A percentile compares a stretch with the other conserved stretches of the same genome.
Evolutionary conservation across 768 basidiomycete genomes (phyloP).

Genomic region (Dioszegia crocea): DNA sequence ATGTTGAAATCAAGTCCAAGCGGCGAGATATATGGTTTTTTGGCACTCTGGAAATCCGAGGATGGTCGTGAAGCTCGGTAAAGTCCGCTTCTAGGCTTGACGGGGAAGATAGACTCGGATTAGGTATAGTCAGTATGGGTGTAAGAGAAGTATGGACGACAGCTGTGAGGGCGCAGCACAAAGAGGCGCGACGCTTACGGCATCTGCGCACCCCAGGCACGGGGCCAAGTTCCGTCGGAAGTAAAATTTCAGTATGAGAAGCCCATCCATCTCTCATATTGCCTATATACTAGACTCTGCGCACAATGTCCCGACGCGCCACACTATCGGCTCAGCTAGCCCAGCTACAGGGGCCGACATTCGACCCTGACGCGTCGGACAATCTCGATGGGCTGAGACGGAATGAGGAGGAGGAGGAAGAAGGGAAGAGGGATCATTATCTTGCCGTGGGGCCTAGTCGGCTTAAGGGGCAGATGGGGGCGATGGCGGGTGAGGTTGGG

Average conservation of each 20-base stretch:
- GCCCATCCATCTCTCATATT: not conserved
- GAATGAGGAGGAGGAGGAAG: constrained; percentile 21
- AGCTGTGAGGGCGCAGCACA: too few species aligned
- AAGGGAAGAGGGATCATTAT: constrained; percentile 66
- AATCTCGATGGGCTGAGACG: constrained; percentile 53
- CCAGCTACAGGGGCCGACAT: constrained; percentile 63
- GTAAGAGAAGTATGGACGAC: too few species aligned
- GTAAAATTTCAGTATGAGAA: not conserved
- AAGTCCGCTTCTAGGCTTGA: too few species aligned
- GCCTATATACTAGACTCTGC: not conserved
- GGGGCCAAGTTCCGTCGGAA: not conserved
- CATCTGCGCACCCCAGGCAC: too few species aligned
- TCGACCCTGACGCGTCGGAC: constrained; percentile 65
- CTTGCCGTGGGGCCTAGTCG: constrained; percentile 77
- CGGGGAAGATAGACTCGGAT: too few species aligned
- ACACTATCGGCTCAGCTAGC: constrained; percentile 67
- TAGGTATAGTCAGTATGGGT: too few species aligned
- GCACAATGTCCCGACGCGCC: constrained; percentile 31
- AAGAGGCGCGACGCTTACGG: too few species aligned
- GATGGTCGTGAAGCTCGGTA: too few species aligned
- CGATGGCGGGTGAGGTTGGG: constrained; percentile 52
- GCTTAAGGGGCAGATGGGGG: constrained; percentile 62
- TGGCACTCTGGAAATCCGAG: too few species aligned
- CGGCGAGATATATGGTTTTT: too few species aligned
- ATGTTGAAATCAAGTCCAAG: too few species aligned